Evolutionary conservation across 768 basidiomycete species (phyloP).

Genomic region (Suillus brevipes): DNA sequence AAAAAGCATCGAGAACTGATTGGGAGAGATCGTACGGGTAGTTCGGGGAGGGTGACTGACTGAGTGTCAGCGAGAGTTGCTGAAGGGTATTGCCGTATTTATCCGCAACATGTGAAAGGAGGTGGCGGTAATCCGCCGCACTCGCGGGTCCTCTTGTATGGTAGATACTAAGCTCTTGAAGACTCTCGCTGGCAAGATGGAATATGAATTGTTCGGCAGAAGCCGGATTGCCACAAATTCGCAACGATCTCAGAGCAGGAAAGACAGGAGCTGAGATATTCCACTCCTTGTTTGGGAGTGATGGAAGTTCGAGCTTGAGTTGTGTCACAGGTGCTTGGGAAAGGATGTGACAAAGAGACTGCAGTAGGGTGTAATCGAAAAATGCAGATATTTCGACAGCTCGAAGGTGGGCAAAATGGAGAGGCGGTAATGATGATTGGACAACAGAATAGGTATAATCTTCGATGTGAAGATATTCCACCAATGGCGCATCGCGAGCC

Average conservation of each 20-base stretch:
- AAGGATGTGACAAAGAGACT: constrained; percentile 3
- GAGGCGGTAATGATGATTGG: neutral
- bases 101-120: neutral
- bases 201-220: neutral
- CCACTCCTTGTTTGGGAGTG: neutral
- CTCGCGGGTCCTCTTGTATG: constrained; percentile 1
- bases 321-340: constrained; percentile 1
- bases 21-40: neutral
- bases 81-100: neutral
- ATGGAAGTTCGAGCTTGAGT: neutral
- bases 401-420: neutral
- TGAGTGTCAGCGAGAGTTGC: neutral
- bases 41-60: neutral
- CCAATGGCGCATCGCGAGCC: constrained; percentile 14
- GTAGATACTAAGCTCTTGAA: neutral
- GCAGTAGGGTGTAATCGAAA: neutral
- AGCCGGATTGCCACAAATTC: neutral
- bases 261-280: neutral
- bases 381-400: neutral
- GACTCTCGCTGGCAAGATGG: neutral
- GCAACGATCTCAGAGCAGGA: neutral
- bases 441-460: neutral
- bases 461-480: constrained; percentile 14
- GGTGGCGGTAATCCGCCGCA: neutral
- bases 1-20: neutral